Conservation (phyloP, 805 yeast species). For the Kodamaea nitidulidarum region DNA sequence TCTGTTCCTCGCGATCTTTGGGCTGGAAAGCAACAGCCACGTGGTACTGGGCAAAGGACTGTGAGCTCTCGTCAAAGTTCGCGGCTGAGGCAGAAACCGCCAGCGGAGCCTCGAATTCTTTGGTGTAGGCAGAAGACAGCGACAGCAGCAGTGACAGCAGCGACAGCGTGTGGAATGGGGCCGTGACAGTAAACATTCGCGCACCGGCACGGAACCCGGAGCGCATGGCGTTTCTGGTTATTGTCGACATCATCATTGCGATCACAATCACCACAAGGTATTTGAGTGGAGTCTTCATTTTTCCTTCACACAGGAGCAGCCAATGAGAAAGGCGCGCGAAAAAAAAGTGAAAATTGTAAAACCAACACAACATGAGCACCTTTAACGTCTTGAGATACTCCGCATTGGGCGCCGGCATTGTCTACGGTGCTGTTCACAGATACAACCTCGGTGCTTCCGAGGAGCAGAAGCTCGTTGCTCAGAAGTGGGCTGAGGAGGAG, state of each 20-base stretch:
- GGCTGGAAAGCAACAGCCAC: slow-evolving; percentile 72
- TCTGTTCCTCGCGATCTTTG: slow-evolving; percentile 57
- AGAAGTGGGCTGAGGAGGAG: slow-evolving; percentile 59
- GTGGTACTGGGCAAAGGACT: slow-evolving; percentile 38
- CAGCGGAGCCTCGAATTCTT: slow-evolving; percentile 11
- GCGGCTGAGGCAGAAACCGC: slow-evolving; percentile 18
- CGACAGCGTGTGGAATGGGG: slow-evolving; percentile 13
- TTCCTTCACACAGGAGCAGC: slow-evolving; percentile 4
- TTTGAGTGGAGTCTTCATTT: slow-evolving; percentile 8
- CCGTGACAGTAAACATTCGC: slow-evolving; percentile 4
- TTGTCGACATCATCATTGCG: slow-evolving; percentile 19
- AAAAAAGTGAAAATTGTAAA: slow-evolving; percentile 5
- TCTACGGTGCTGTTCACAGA: slow-evolving; percentile 87
- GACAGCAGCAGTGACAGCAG: slow-evolving; percentile 16
- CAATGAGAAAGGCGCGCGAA: slow-evolving; percentile 7
- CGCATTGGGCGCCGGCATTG: slow-evolving; percentile 81
- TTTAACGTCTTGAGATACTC: slow-evolving; percentile 87
- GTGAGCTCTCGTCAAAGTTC: slow-evolving; percentile 18
- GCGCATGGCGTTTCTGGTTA: slow-evolving; percentile 10
- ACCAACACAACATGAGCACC: slow-evolving; percentile 24
- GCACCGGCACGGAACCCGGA: background rate
- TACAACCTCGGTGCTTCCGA: slow-evolving; percentile 59
- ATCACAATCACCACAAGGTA: slow-evolving; percentile 15
- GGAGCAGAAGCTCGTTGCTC: slow-evolving; percentile 51
- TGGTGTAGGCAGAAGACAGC: slow-evolving; percentile 9